phyloP scores from a whole-genome alignment of 2,329 filamentous ascomycete species.

The Cladosporium velox region DNA sequence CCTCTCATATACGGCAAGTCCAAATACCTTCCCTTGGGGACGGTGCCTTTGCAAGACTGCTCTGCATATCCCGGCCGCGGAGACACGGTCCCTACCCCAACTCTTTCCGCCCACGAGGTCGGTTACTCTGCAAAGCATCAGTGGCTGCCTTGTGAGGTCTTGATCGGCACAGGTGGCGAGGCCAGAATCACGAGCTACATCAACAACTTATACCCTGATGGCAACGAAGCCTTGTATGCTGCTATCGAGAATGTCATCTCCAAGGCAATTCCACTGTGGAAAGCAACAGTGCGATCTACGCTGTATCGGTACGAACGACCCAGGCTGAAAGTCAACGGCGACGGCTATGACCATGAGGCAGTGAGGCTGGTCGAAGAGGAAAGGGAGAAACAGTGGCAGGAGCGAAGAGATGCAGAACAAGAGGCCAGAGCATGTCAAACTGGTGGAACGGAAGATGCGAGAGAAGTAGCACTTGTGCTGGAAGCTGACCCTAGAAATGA shows the following conservation, averaged over 20 bases:
- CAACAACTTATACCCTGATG: constrained; percentile 35
- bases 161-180: constrained; percentile 20
- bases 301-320: neutral
- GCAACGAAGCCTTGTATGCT: constrained; percentile 28
- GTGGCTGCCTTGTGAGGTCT: constrained; percentile 35
- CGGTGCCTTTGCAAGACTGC: constrained; percentile 25
- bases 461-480: too few relatives aligned
- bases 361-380: too few relatives aligned
- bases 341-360: neutral
- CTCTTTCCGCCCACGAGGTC: neutral
- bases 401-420: neutral
- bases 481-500: too few relatives aligned
- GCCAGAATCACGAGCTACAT: constrained; percentile 35
- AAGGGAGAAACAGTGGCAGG: too few relatives aligned
- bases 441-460: too few relatives aligned
- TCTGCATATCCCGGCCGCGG: constrained; percentile 24
- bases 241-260: constrained; percentile 32
- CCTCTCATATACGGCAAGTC: constrained; percentile 59
- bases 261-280: constrained; percentile 33
- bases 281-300: constrained; percentile 22
- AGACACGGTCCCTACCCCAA: neutral
- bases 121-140: constrained; percentile 32
- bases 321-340: neutral
- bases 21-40: constrained; percentile 41
- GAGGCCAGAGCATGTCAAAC: neutral